Base-by-base conservation (phyloP, 1,139 yeast genomes). In the Taiozyma onychis region DNA sequence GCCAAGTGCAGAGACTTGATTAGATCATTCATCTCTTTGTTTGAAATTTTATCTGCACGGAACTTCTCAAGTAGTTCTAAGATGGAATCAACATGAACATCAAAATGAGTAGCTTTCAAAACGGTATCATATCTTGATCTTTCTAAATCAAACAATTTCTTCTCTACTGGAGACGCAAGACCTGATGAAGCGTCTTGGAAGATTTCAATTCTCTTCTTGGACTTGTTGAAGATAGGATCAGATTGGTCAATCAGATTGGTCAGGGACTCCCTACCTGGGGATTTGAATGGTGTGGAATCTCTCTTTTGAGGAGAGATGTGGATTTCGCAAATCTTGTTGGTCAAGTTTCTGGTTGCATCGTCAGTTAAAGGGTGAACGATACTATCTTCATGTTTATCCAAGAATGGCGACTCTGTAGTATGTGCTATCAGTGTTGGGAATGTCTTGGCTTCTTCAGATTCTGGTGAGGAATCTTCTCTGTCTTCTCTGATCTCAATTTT, bases 351-450 rank as follows among this genome's bases (percentile, higher is more conserved):
- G 0, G 63, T 56, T 0, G 44, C 48, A 8, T 61, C 62, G 47
- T 58, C 62, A 24, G 48, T 47, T 8, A 30, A 26, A 6, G 39
- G 21, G 13, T 28, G 18, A 16, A 11, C 7, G 18, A 6, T 4
- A 14, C 46, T 52, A 44, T 57, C 60, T n/a, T 42, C 50, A n/a
- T 34, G n/a, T 3, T 53, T 51, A 21, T 57, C 60, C 46, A 59
- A 32, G 48, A 58, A 59, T 22, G 63, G 63, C 2, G 63, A 59
- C 11, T 22, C 30, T 13, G 43, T 30, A 10, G 18, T 39, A 9
- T 63, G 54, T 3, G 66, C 49, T 3, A 71, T 69, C 48, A 63
- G 46, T 16, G 28, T 41, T 9, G 41, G 61, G 3, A 57, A 57
- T 2, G 67, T 56, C 41, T 57, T 60, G 9, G 51, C 55, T 13